Evolutionary conservation across 495 filamentous ascomycete species (phyloP), one percentile per base, ranked within the genome.

Genomic region (Trichoderma reesei): DNA sequence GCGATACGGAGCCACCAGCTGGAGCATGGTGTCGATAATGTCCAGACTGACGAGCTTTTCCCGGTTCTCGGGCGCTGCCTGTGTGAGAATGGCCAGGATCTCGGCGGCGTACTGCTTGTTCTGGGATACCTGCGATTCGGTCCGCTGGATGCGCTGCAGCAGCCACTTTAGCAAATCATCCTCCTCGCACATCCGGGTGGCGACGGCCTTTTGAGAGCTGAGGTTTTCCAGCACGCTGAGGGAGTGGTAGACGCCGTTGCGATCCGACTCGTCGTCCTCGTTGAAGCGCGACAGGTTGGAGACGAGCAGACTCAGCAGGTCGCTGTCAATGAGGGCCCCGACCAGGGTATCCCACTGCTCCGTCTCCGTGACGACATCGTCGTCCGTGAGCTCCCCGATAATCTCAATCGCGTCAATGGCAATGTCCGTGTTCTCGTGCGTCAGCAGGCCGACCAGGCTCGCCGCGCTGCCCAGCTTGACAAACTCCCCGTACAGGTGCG

Each of bases 91-190:
- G 3, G 93, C 89, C 16, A 99, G 78, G 14, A 98, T 81, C 74
- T 99, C 94, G 9, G 94, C 91, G 0, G 91, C 83, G 69, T 98
- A 99, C 72, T 96, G 94, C 72, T 92, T 96, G 73, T 99, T 99
- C 74, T 99, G 94, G 33, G 80, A 78, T 8, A 83, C 73, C 2
- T 71, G 67, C 13, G 60, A 62, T 65, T 81, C 78, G 34, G 61
- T 64, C n/a, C 46, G 61, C 61, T 71, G 71, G 44, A 71, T 75
- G 20, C 95, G 84, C 33, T 80, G 76, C 16, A 96, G 75, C 8
- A 98, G 81, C 90, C 90, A 96, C 34, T 80, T 76, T 9, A 97
- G 72, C 6, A 96, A 71, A 6, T 76, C 76, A 0, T 85, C 83
- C 62, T 90, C 84, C 60, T 80, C 74, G 11, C 86, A 88, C 60